Conservation (phyloP, 495 filamentous ascomycete genomes). For the Cercophora newfieldiana region DNA sequence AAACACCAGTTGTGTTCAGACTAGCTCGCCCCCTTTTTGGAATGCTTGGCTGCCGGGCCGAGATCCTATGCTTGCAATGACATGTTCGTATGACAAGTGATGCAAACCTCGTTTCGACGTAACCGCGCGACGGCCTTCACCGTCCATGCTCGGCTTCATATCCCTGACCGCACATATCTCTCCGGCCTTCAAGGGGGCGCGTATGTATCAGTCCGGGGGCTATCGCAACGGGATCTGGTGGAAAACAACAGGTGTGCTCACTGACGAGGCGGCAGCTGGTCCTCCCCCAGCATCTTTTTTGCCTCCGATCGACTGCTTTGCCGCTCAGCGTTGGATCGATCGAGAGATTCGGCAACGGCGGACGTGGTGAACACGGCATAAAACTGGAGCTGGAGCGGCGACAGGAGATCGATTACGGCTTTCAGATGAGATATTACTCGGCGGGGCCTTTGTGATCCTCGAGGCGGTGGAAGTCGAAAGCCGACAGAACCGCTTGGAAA, state of each 20-base stretch:
- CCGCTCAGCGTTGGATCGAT: constrained; percentile 15
- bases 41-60: constrained; percentile 22
- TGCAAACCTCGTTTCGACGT: constrained; percentile 29
- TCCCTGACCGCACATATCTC: constrained; percentile 5
- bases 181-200: constrained; percentile 13
- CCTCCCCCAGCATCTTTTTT: background rate
- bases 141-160: constrained; percentile 6
- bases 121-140: constrained; percentile 2
- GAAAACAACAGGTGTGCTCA: background rate
- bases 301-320: constrained; percentile 13
- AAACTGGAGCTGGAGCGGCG: constrained; percentile 22
- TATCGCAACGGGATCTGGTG: too few relatives aligned
- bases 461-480: constrained; percentile 27
- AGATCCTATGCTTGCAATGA: constrained; percentile 30
- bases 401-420: constrained; percentile 17
- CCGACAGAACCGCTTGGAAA: background rate
- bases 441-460: constrained; percentile 23
- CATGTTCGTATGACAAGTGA: constrained; percentile 34
- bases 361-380: constrained; percentile 23
- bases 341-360: constrained; percentile 6
- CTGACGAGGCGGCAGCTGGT: background rate
- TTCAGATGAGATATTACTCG: constrained; percentile 3
- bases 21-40: constrained; percentile 9
- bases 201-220: constrained; percentile 4
- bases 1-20: constrained; percentile 4